phyloP scores from a whole-genome alignment of 2,329 filamentous ascomycete species.

The Fusarium cicatricum region DNA sequence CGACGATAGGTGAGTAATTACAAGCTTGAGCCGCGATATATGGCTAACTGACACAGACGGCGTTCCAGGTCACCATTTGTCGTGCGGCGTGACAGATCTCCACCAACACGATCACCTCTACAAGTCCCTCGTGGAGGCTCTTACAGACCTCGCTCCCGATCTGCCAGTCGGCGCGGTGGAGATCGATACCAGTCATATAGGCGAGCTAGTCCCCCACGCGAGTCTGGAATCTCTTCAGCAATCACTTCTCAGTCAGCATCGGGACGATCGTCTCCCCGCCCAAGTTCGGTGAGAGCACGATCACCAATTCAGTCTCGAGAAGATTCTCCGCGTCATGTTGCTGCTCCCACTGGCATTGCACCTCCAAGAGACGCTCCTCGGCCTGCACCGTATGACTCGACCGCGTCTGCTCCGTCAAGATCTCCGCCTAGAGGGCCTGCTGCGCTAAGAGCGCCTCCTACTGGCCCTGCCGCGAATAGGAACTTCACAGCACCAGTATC shows the following conservation, averaged over 20 bases:
- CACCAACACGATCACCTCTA: slow-evolving; percentile 41
- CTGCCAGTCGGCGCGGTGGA: slow-evolving; percentile 57
- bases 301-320: slow-evolving; percentile 56
- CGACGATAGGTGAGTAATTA: slow-evolving; percentile 50
- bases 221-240: slow-evolving; percentile 59
- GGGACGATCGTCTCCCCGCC: slow-evolving; percentile 62
- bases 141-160: slow-evolving; percentile 64
- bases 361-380: slow-evolving; percentile 43
- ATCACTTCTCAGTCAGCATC: slow-evolving; percentile 61
- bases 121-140: slow-evolving; percentile 49
- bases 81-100: slow-evolving; percentile 48
- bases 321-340: slow-evolving; percentile 45
- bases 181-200: slow-evolving; percentile 55
- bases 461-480: slow-evolving; percentile 50
- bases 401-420: slow-evolving; percentile 42
- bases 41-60: slow-evolving; percentile 50
- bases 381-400: slow-evolving; percentile 41
- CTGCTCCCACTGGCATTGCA: slow-evolving; percentile 31
- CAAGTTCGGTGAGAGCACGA: slow-evolving; percentile 55
- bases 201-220: slow-evolving; percentile 58
- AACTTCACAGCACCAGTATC: slow-evolving; percentile 50
- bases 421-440: slow-evolving; percentile 66
- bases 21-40: background rate
- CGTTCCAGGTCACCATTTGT: slow-evolving; percentile 64
- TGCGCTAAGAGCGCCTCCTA: slow-evolving; percentile 60